Evolutionary conservation across 768 basidiomycete genomes (phyloP).

Genomic region (Lactarius quietus): DNA sequence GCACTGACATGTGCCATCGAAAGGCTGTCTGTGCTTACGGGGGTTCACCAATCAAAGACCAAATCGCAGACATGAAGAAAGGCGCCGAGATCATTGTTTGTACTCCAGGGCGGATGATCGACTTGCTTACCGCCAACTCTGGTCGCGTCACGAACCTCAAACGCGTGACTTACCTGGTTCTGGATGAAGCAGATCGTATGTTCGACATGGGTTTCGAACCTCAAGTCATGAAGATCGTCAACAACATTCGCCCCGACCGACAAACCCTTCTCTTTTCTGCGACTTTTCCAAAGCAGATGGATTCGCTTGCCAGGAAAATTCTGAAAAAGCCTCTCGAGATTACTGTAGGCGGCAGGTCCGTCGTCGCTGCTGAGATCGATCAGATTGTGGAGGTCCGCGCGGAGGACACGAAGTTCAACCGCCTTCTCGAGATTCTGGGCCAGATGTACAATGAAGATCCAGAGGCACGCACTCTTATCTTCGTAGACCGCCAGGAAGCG

Average conservation of each 20-base stretch:
- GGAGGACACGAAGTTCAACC: conserved; percentile 94
- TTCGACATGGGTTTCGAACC: conserved; percentile 99
- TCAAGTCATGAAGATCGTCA: conserved; percentile 99
- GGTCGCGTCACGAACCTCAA: conserved; percentile 97
- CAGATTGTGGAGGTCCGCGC: conserved; percentile 94
- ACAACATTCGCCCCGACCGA: conserved; percentile 95
- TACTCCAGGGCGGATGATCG: conserved; percentile 99
- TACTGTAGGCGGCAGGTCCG: conserved; percentile 96
- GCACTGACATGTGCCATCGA: conserved; percentile 8
- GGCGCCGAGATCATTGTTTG: conserved; percentile 99
- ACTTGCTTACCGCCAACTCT: conserved; percentile 95
- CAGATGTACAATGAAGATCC: conserved; percentile 97
- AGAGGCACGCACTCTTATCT: conserved; percentile 90
- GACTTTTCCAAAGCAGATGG: conserved; percentile 99
- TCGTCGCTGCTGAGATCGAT: conserved; percentile 96
- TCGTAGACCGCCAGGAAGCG: conserved; percentile 96
- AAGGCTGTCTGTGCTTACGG: conserved; percentile 99
- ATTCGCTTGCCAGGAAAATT: conserved; percentile 93
- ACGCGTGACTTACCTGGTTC: conserved; percentile 94
- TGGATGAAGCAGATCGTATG: conserved; percentile 99
- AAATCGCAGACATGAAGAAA: conserved; percentile 98
- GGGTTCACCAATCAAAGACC: conserved; percentile 96
- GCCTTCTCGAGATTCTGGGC: conserved; percentile 92
- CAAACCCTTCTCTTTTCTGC: conserved; percentile 99
- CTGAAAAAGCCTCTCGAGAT: conserved; percentile 92